Evolutionary conservation across 2,329 filamentous ascomycete genomes (phyloP), one percentile per base, ranked within the genome.

Genomic region (Aureobasidium sp.): DNA sequence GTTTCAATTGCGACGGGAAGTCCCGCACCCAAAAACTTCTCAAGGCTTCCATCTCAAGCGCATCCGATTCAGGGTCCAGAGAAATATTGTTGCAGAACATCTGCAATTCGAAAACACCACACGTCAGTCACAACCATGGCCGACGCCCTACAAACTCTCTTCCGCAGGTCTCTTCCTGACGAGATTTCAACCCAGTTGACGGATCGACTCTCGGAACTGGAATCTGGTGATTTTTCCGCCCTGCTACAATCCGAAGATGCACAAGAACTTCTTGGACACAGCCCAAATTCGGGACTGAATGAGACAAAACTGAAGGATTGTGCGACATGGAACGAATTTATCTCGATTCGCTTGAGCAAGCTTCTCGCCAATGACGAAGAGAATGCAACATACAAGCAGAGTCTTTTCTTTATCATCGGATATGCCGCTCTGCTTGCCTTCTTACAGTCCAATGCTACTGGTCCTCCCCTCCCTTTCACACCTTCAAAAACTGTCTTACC

Each of bases 371-470:
- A 64, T 68, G 52, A 58, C 9, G 13, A 49, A 11, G 64, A 66
- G n/a, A 67, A 70, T 50, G 64, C 71, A 32, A 68, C 69, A 16
- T 76, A 77, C 63, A 73, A 69, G 25, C 75, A 76, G 62, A 68
- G 75, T 61, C 65, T 77, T 2, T 72, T 76, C 49, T 76, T 85
- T 59, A 76, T 83, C 48, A 77, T 88, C 37, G 89, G 85, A 10
- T 76, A 90, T 52, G 86, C 88, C 1, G 83, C 87, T 1, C 79
- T 96, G 11, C 83, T 90, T 69, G 84, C 87, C 11, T 97, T 96
- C 71, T 75, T 96, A 16, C 92, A 97, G 72, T 85, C 86, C 1
- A 96, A 91, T 71, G 89, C 95, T 59, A 96, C 92, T 3, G 92
- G 92, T 0, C 92, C 92, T 1, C 87, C 91, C 0, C 77, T 96